phyloP scores from a whole-genome alignment of 371 early-diverging fungal genomes.

The Circinella umbellata region DNA sequence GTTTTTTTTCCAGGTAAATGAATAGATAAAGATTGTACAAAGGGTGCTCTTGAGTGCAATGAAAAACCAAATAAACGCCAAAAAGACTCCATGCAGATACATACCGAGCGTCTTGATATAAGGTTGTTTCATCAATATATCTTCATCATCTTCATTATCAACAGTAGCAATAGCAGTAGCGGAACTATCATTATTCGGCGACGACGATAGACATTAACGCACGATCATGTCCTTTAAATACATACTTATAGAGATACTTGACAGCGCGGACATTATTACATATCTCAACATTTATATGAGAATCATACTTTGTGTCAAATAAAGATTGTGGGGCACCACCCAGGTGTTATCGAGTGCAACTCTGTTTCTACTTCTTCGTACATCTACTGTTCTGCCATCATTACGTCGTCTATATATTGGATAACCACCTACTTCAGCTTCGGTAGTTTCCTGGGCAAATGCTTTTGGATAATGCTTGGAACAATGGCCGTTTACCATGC shows the following conservation, averaged over 20 bases:
- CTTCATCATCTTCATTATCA: not conserved
- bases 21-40: conserved; percentile 19
- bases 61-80: conserved; percentile 35
- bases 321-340: not conserved
- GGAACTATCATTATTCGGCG: not conserved
- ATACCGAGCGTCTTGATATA: conserved; percentile 30
- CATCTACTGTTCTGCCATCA: too few relatives aligned
- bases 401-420: too few relatives aligned
- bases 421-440: too few relatives aligned
- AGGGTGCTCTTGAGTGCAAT: conserved; percentile 21
- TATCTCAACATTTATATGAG: not conserved
- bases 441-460: too few relatives aligned
- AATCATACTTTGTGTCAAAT: not conserved
- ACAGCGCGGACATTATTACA: not conserved
- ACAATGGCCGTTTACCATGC: too few relatives aligned
- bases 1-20: conserved; percentile 23
- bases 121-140: conserved; percentile 18
- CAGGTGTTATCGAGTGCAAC: not conserved
- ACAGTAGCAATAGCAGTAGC: not conserved
- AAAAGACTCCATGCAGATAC: conserved; percentile 32
- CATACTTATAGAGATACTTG: not conserved
- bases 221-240: not conserved
- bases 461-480: too few relatives aligned
- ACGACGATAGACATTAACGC: conserved; percentile 4
- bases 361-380: too few relatives aligned